Evolutionary conservation across 257 asterid genomes (phyloP), one percentile per base, ranked within the genome.

Genomic region (Ballota nigra): DNA sequence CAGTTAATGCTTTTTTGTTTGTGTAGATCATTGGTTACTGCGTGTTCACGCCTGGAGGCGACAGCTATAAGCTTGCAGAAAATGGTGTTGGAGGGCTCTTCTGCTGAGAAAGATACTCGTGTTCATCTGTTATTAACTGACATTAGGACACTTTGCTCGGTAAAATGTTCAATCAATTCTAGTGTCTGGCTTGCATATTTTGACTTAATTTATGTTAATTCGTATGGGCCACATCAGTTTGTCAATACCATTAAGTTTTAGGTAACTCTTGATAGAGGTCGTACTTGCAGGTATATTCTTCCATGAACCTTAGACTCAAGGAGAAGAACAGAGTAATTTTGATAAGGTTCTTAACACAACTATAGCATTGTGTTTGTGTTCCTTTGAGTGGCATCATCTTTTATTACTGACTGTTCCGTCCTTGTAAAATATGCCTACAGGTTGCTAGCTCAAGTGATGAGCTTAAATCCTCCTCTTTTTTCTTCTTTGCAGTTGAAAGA

Each of bases 401-500:
- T 13, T 38, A 47, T 65, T 65, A 34, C 40, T 71, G 38, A 77
- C 49, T 66, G 16, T 71, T 18, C 59, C 24, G 12, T 69, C 71
- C 60, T 52, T 80, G 53, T 78, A 19, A 8, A 76, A 76, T 66
- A n/a, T 65, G 41, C 66, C 68, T 66, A 57, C 84, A 95, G 99
- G 86, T 82, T 88, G 77, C 79, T 95, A 51, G 75, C 77, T 74
- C 85, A 78, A 67, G 82, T 87, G 59, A 81, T 69, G 36, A 84
- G 84, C 88, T 83, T 83, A 75, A 77, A 75, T 74, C 86, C 89
- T 60, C 81, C 82, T 19, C 84, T 88, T 63, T 82, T 92, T 73
- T 85, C 98, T 68, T 41, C 82, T 55, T 70, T 60, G 81, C 99
- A 88, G 81, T 70, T 89, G 81, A 80, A 85, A 78, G 90, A 86